Percentiles rank a stretch among this genome's conserved stretches.
Evolutionary conservation across 495 filamentous ascomycete genomes (phyloP).

Genomic region (Penicillium manginii): DNA sequence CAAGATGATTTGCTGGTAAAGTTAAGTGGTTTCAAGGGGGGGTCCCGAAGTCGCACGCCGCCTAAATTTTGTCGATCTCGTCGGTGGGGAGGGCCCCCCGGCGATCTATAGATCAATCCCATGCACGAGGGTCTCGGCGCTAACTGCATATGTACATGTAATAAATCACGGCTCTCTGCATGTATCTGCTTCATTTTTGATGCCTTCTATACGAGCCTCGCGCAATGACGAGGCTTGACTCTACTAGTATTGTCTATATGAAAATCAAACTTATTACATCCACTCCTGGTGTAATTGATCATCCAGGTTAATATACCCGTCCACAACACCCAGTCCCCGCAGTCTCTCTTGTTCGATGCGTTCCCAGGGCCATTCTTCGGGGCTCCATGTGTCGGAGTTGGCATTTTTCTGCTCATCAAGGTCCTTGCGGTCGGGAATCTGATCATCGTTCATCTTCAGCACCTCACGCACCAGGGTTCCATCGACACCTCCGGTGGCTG

Average conservation of each 20-base stretch:
- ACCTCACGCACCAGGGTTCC: conserved; percentile 44
- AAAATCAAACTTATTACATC: conserved; percentile 22
- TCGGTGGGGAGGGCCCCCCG: background rate
- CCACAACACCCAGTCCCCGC: conserved; percentile 57
- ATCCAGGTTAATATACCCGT: conserved; percentile 55
- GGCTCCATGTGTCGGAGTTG: conserved; percentile 41
- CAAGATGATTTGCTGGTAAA: background rate
- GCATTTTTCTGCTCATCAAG: conserved; percentile 38
- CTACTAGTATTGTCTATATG: background rate
- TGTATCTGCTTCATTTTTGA: too few species aligned
- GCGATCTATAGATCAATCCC: conserved; percentile 2
- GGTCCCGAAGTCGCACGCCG: conserved; percentile 7
- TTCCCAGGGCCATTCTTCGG: conserved; percentile 56
- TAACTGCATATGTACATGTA: background rate
- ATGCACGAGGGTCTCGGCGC: background rate
- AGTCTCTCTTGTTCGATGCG: conserved; percentile 60
- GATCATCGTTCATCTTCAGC: conserved; percentile 34
- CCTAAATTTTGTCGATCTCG: background rate
- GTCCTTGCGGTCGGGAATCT: conserved; percentile 29
- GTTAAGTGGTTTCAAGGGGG: background rate
- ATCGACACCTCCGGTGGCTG: conserved; percentile 35
- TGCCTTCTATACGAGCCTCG: too few species aligned
- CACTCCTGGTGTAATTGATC: conserved; percentile 48
- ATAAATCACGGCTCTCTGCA: background rate
- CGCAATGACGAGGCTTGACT: too few species aligned